Conservation (phyloP, 164 flowering plant species). For the Santalum album region DNA sequence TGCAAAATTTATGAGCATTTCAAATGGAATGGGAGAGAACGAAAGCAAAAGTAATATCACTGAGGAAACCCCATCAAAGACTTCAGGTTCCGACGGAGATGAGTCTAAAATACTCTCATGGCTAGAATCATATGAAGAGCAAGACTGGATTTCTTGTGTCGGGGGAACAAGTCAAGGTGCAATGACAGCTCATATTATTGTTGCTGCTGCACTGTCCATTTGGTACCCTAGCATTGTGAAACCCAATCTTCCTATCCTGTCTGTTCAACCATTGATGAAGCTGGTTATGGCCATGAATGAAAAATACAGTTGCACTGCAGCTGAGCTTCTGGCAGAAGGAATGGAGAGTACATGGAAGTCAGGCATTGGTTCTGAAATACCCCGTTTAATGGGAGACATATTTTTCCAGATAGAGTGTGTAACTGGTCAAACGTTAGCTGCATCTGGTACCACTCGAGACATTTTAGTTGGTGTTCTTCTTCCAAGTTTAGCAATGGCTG, state of each 20-base stretch:
- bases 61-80: constrained; percentile 16
- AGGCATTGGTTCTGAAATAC: constrained; percentile 71
- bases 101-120: constrained; percentile 51
- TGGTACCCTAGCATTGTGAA: constrained; percentile 97
- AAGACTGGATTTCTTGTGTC: constrained; percentile 94
- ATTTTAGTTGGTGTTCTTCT: constrained; percentile 79
- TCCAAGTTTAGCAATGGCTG: constrained; percentile 94
- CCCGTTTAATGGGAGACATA: constrained; percentile 70
- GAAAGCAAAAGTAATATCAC: constrained; percentile 7
- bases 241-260: constrained; percentile 49
- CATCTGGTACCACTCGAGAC: constrained; percentile 48
- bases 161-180: constrained; percentile 98
- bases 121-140: constrained; percentile 90
- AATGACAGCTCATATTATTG: constrained; percentile 89
- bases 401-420: constrained; percentile 90
- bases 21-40: constrained; percentile 16
- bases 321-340: constrained; percentile 94
- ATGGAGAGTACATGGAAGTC: constrained; percentile 92
- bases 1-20: constrained; percentile 14
- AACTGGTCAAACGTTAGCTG: constrained; percentile 46
- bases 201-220: constrained; percentile 85
- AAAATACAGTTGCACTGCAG: constrained; percentile 85
- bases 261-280: constrained; percentile 73
- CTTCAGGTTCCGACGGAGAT: constrained; percentile 21
- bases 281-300: constrained; percentile 91